These are phyloP conservation scores for Ceratocystis variospora DNA, from an alignment of 2,329 filamentous ascomycete species.

Conservation along the genomic window DNA sequence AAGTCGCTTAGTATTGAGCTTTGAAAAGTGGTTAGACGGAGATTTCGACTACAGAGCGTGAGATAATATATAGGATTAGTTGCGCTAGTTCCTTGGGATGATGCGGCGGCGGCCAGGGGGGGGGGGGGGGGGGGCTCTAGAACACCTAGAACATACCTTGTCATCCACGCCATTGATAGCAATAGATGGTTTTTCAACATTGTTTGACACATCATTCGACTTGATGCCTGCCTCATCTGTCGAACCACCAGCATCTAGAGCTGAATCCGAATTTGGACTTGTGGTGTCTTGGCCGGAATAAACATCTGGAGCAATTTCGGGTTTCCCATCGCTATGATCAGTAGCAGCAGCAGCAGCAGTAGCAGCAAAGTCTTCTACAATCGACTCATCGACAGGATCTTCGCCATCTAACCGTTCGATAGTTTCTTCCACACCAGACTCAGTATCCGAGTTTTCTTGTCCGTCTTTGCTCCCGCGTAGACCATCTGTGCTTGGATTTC, in stretches of 20 bases:
- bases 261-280: not conserved
- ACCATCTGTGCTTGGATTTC: slow-evolving; percentile 67
- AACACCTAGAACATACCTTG: not conserved
- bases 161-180: slow-evolving; percentile 9
- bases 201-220: not conserved
- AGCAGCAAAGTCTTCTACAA: not conserved
- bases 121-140: not conserved
- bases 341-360: no score
- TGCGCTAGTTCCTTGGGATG: not conserved
- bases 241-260: not conserved
- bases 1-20: slow-evolving; percentile 91
- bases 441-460: slow-evolving; percentile 59
- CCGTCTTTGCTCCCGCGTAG: slow-evolving; percentile 51
- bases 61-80: not conserved
- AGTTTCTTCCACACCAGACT: slow-evolving; percentile 27
- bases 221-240: not conserved
- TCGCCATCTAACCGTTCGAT: slow-evolving; percentile 16
- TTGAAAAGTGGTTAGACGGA: slow-evolving; percentile 62
- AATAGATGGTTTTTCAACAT: slow-evolving; percentile 14
- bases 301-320: not conserved
- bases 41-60: slow-evolving; percentile 40
- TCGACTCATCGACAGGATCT: not conserved
- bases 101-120: not conserved
- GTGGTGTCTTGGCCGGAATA: not conserved
- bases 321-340: not conserved